A percentile compares a stretch with the other conserved stretches of the same genome.
Evolutionary conservation across 306 rosid species (phyloP).

Genomic region (Urtica urens): DNA sequence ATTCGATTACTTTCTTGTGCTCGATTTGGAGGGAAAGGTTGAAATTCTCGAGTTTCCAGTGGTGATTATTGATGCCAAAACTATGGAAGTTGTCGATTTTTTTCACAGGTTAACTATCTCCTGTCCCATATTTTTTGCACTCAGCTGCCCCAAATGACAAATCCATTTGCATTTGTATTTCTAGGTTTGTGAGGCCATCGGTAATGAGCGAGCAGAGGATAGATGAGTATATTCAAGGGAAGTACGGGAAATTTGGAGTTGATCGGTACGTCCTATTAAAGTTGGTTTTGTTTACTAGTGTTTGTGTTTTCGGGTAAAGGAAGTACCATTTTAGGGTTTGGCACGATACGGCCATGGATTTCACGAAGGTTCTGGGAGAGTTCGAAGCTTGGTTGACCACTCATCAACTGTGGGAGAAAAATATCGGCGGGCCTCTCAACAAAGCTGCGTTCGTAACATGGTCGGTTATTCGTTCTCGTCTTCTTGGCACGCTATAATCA

Average conservation of each 20-base stretch:
- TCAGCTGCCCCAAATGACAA: not conserved
- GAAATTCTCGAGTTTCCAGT: constrained; percentile 97
- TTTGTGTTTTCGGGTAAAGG: not conserved
- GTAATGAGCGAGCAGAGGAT: constrained; percentile 54
- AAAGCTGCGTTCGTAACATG: constrained; percentile 83
- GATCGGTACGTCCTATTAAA: constrained; percentile 46
- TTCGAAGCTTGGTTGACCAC: constrained; percentile 70
- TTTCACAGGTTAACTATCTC: constrained; percentile 85
- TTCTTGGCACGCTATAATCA: not conserved
- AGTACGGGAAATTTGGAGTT: constrained; percentile 88
- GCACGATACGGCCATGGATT: constrained; percentile 86
- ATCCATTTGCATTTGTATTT: not conserved
- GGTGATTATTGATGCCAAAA: constrained; percentile 55
- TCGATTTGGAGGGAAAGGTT: constrained; percentile 94
- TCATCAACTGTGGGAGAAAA: constrained; percentile 47
- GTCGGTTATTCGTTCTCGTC: constrained; percentile 17
- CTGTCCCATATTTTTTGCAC: constrained; percentile 11
- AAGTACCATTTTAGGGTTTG: constrained; percentile 44
- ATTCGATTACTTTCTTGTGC: constrained; percentile 74
- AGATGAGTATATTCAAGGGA: constrained; percentile 77
- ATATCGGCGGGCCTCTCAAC: constrained; percentile 36
- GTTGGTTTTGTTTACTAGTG: not conserved
- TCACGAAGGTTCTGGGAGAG: constrained; percentile 59
- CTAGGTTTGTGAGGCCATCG: constrained; percentile 82
- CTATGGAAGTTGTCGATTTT: constrained; percentile 54